Evolutionary conservation across 2,329 filamentous ascomycete genomes (phyloP), one percentile per base, ranked within the genome.

Genomic region (Ophiostoma montium): DNA sequence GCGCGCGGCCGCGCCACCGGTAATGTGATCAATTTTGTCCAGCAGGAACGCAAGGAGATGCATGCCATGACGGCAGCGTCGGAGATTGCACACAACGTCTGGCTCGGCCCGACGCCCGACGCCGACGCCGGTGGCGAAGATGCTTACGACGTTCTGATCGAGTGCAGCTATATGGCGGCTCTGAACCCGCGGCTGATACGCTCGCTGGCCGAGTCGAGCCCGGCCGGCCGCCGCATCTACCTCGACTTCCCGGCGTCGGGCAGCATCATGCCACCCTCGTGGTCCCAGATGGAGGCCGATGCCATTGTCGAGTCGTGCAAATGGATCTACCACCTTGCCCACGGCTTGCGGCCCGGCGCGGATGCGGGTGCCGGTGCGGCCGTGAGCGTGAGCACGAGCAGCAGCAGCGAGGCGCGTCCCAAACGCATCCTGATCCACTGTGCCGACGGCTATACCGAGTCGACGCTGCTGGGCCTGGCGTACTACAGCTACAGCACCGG

Each of bases 401-500:
- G n/a, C n/a, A 39, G 21, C 9, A 39, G 18, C 32, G 27, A 19
- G 8, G 31, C 13, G 19, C 18, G 6, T 2, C 70, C 78, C 49
- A 71, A 79, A 54, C 88, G 80, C 60, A 78, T 96, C 32, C 75
- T 96, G 31, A 85, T 98, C 36, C 90, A 96, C 64, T 96, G 92
- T 63, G 82, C 83, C 2, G 92, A 98, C 63, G 92, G 92, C 16
- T 98, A 98, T 60, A 98, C 92, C 0, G 92, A 98, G 65, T 90
- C 85, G 1, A 88, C 88, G 2, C 74, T 98, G 63, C 72, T 98
- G 16, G 87, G 78, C 2, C 78, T 98, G 35, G 86, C 90, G 10
- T 98, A 98, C 65, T 87, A 83, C 62, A 94, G 94, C 74, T 98
- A 88, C 64, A 86, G 85, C 48, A 86, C 92, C 53, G 87, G 86